These are phyloP conservation scores for Amaranthus hypochondriacus DNA, from an alignment of 148 eudicot genomes.

Conservation along the genomic window DNA sequence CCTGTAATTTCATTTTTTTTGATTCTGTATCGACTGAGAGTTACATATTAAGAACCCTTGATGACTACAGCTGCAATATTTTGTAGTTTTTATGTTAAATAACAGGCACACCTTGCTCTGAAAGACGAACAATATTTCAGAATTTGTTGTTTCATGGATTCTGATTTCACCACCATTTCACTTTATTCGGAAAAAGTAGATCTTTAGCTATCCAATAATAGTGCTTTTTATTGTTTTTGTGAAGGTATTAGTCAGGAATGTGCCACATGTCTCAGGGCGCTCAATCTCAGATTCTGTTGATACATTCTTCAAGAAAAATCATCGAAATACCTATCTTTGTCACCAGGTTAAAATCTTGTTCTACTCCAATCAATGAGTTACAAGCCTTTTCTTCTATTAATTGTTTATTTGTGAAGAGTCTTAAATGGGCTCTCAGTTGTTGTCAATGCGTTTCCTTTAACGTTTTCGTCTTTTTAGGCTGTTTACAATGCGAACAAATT, in stretches of 20 bases:
- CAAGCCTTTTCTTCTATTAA: background rate
- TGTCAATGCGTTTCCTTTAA: conserved; percentile 1
- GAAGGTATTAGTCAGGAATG: conserved; percentile 88
- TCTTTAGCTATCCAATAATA: background rate
- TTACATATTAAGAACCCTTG: background rate
- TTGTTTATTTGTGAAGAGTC: background rate
- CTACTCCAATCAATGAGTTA: background rate
- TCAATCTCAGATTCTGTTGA: conserved; percentile 81
- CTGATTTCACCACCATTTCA: background rate
- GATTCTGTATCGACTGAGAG: background rate
- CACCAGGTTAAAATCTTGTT: conserved; percentile 58
- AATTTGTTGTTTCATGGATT: background rate
- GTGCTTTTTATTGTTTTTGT: conserved; percentile 16
- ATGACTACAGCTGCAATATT: background rate
- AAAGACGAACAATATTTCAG: background rate
- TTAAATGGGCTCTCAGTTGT: background rate
- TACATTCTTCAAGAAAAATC: conserved; percentile 72
- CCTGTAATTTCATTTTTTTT: background rate
- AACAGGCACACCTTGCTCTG: background rate
- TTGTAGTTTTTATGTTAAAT: background rate
- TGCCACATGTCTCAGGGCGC: conserved; percentile 63
- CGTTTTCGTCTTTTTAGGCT: conserved; percentile 38
- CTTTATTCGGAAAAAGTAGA: background rate
- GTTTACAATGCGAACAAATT: conserved; percentile 91
- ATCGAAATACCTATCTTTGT: conserved; percentile 72